Percentiles rank a stretch among this genome's conserved stretches.
These are phyloP conservation scores for Hymenoscyphus scutula DNA, from an alignment of 2,329 filamentous ascomycete species.

Conservation along the genomic window DNA sequence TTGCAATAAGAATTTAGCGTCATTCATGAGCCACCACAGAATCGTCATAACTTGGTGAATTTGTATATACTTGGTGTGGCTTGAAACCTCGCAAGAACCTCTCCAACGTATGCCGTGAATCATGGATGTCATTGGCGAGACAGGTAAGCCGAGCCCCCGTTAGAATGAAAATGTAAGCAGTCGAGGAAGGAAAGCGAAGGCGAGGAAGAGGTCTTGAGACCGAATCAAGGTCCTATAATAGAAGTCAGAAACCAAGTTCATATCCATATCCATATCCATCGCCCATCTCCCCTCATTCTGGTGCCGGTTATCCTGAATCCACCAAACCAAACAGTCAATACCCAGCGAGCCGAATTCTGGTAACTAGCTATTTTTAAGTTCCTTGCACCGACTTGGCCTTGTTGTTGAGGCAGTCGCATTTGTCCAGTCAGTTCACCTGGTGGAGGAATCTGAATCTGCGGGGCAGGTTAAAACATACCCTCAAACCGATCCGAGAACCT, in stretches of 20 bases:
- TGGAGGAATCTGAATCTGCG: too few relatives aligned
- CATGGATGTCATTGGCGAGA: conserved; percentile 3
- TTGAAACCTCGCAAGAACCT: background rate
- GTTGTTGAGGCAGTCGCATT: background rate
- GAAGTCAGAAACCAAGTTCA: background rate
- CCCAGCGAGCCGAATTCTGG: background rate
- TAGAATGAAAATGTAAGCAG: background rate
- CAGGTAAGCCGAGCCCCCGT: background rate
- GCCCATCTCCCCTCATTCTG: too few relatives aligned
- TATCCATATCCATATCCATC: too few relatives aligned
- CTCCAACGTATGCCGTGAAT: background rate
- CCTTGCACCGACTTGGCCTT: background rate
- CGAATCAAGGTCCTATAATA: background rate
- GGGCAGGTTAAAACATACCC: background rate
- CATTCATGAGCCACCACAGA: background rate
- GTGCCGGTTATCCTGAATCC: too few relatives aligned
- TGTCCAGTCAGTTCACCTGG: background rate
- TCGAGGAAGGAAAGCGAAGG: background rate
- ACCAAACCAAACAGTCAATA: too few relatives aligned
- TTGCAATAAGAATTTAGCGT: background rate
- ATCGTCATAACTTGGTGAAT: background rate
- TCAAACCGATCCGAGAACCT: background rate
- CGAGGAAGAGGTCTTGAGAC: background rate
- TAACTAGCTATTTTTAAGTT: conserved; percentile 4
- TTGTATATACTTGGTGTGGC: background rate